These are phyloP conservation scores for Boletus subcaerulescens DNA, from an alignment of 768 basidiomycete species.

Conservation along the genomic window DNA sequence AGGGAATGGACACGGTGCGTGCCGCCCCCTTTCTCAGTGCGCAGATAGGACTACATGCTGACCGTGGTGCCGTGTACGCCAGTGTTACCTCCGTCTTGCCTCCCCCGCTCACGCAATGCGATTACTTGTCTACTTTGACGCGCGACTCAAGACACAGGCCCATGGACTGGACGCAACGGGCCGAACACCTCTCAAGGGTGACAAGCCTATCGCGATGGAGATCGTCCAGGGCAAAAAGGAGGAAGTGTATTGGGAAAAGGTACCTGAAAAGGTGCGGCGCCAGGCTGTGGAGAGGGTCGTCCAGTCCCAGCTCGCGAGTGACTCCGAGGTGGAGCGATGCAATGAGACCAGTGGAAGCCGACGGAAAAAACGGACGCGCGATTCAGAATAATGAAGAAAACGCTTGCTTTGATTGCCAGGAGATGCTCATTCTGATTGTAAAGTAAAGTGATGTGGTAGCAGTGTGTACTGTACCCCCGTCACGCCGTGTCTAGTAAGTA, in stretches of 20 bases:
- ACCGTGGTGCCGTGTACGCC: not conserved
- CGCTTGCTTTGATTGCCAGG: too few relatives aligned
- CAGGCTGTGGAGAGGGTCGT: slow-evolving; percentile 55
- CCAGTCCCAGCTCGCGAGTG: not conserved
- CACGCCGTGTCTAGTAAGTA: too few relatives aligned
- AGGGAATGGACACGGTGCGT: slow-evolving; percentile 70
- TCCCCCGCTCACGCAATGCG: slow-evolving; percentile 44
- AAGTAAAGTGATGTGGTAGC: too few relatives aligned
- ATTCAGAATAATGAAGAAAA: not conserved
- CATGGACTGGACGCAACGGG: slow-evolving; percentile 58
- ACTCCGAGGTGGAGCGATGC: not conserved
- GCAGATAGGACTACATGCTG: not conserved
- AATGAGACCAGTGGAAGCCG: not conserved
- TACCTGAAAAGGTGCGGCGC: slow-evolving; percentile 67
- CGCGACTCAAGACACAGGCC: slow-evolving; percentile 38
- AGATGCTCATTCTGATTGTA: too few relatives aligned
- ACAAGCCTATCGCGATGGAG: slow-evolving; percentile 45
- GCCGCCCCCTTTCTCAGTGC: not conserved
- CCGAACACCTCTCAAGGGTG: slow-evolving; percentile 8
- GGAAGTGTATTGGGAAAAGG: slow-evolving; percentile 74
- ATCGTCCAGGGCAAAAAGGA: slow-evolving; percentile 62
- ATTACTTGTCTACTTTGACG: slow-evolving; percentile 46
- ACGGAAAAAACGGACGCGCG: slow-evolving; percentile 19
- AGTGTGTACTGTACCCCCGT: too few relatives aligned
- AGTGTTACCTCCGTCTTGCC: slow-evolving; percentile 76